These are phyloP conservation scores for Castanea sativa DNA, from an alignment of 306 rosid genomes.

Conservation along the genomic window DNA sequence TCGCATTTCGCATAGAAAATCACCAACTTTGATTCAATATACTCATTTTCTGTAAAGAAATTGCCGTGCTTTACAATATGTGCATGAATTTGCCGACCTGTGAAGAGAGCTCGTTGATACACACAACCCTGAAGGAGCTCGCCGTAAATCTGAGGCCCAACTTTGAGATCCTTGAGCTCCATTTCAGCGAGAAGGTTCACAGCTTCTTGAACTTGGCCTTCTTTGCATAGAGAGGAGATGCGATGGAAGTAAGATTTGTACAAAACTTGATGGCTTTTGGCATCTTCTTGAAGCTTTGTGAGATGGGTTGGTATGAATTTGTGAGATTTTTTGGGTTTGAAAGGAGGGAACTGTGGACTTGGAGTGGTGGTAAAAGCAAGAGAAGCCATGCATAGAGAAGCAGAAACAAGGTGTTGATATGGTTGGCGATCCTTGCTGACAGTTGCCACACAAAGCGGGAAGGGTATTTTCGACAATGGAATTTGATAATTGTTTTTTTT, in stretches of 20 bases:
- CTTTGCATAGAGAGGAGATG: slow-evolving; percentile 56
- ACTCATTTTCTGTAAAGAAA: slow-evolving; percentile 35
- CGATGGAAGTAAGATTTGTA: slow-evolving; percentile 35
- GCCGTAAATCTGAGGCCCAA: slow-evolving; percentile 56
- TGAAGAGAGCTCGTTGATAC: slow-evolving; percentile 52
- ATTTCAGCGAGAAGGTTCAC: slow-evolving; percentile 35
- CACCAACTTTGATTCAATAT: slow-evolving; percentile 59
- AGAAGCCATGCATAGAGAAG: slow-evolving; percentile 56
- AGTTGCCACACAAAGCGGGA: slow-evolving; percentile 16
- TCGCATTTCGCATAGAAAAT: not conserved
- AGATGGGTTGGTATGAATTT: slow-evolving; percentile 25
- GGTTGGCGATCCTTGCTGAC: not conserved
- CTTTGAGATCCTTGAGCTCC: slow-evolving; percentile 22
- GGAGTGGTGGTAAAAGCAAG: slow-evolving; percentile 34
- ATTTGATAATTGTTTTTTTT: not conserved
- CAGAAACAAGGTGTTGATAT: not conserved
- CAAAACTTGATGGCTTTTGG: slow-evolving; percentile 12
- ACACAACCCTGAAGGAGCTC: slow-evolving; percentile 83
- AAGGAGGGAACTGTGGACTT: slow-evolving; percentile 11
- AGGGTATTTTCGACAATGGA: slow-evolving; percentile 21
- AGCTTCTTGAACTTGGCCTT: slow-evolving; percentile 48
- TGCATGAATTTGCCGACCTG: slow-evolving; percentile 73
- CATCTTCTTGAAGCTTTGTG: slow-evolving; percentile 22
- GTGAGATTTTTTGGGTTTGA: slow-evolving; percentile 23
- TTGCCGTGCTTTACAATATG: slow-evolving; percentile 57